Evolutionary conservation across 495 filamentous ascomycete species (phyloP).

Genomic region (Penicillium atrosanguineum): DNA sequence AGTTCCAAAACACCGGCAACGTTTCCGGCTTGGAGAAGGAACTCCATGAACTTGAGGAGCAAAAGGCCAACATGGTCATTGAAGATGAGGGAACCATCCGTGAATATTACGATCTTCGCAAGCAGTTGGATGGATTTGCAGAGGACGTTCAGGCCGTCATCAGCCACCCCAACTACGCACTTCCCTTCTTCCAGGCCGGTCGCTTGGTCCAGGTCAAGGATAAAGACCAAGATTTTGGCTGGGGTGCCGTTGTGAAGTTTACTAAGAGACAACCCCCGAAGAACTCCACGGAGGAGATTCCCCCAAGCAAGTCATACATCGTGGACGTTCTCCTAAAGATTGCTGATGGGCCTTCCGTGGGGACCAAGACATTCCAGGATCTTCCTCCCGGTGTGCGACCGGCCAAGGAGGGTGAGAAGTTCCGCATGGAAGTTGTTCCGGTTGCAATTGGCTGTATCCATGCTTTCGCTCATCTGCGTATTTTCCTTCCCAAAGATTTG

Average conservation of each 20-base stretch:
- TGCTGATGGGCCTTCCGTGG: constrained; percentile 54
- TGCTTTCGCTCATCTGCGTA: constrained; percentile 69
- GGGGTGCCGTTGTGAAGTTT: constrained; percentile 81
- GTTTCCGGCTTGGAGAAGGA: constrained; percentile 80
- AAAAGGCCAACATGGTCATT: constrained; percentile 70
- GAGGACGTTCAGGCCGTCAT: constrained; percentile 87
- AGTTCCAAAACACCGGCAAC: constrained; percentile 91
- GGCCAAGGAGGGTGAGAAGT: constrained; percentile 60
- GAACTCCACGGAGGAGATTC: constrained; percentile 59
- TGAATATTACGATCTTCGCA: constrained; percentile 85
- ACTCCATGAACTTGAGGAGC: constrained; percentile 67
- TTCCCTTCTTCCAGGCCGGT: constrained; percentile 77
- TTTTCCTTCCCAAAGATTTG: constrained; percentile 77
- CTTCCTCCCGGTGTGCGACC: constrained; percentile 63
- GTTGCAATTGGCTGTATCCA: constrained; percentile 81
- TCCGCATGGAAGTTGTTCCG: constrained; percentile 80
- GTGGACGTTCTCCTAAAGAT: constrained; percentile 80
- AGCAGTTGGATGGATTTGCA: constrained; percentile 75
- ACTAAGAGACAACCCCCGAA: constrained; percentile 58
- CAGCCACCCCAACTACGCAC: constrained; percentile 79
- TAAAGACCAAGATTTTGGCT: constrained; percentile 80
- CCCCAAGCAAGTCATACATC: constrained; percentile 70
- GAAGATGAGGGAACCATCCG: constrained; percentile 81
- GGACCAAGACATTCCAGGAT: constrained; percentile 57
- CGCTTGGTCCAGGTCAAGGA: constrained; percentile 81